These are phyloP conservation scores for Multifurca ochricompacta DNA, from an alignment of 768 basidiomycete species.

Conservation along the genomic window DNA sequence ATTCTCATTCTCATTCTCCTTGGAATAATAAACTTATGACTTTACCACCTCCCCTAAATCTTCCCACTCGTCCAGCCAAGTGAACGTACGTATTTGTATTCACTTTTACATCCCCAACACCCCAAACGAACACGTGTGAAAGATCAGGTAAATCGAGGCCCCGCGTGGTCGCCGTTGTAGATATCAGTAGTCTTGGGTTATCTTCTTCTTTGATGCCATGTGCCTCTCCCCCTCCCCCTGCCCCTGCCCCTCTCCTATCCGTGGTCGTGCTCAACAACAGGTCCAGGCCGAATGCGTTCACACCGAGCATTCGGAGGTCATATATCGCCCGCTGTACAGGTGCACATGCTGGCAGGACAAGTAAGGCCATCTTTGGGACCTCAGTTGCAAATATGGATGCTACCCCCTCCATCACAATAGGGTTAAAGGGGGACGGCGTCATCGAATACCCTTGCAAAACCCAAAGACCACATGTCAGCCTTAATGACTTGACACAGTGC, in stretches of 20 bases:
- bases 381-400: slow-evolving; percentile 66
- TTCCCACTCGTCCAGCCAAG: slow-evolving; percentile 66
- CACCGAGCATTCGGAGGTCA: slow-evolving; percentile 57
- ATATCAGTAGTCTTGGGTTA: slow-evolving; percentile 58
- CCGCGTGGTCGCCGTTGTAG: slow-evolving; percentile 60
- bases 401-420: slow-evolving; percentile 54
- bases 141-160: slow-evolving; percentile 67
- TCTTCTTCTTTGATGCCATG: no score
- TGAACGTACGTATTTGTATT: slow-evolving; percentile 62
- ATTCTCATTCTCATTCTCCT: slow-evolving; percentile 30
- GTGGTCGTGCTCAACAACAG: slow-evolving; percentile 38
- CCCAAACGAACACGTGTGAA: slow-evolving; percentile 69
- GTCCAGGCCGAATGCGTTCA: slow-evolving; percentile 59
- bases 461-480: not conserved
- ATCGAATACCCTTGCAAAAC: slow-evolving; percentile 34
- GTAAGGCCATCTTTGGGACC: slow-evolving; percentile 56
- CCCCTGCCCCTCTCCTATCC: slow-evolving; percentile 35
- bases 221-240: slow-evolving; percentile 29
- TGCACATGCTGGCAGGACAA: slow-evolving; percentile 58
- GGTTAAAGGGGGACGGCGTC: slow-evolving; percentile 47
- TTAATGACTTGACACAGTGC: not conserved
- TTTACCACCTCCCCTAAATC: slow-evolving; percentile 58
- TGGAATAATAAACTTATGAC: slow-evolving; percentile 55
- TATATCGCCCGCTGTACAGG: slow-evolving; percentile 55
- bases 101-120: slow-evolving; percentile 51